A percentile compares a stretch with the other conserved stretches of the same genome.
phyloP scores from a whole-genome alignment of 139 green algal genomes.

The Closterium sp. region DNA sequence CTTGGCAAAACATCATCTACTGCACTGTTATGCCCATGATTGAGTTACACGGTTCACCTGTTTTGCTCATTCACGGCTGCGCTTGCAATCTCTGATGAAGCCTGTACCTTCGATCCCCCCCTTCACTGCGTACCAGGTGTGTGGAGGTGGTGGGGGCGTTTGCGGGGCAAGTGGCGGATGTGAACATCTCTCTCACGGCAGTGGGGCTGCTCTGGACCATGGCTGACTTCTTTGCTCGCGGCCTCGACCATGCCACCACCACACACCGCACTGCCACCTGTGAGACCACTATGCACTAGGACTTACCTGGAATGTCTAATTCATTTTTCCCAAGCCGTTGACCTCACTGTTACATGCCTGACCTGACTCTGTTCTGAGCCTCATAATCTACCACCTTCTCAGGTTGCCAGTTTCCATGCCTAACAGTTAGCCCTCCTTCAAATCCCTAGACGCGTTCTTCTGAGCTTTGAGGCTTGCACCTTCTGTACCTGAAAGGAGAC shows the following conservation, averaged over 20 bases:
- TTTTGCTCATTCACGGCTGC: neutral
- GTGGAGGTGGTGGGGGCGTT: conserved; percentile 38
- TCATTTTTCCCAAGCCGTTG: too few relatives aligned
- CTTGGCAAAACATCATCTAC: neutral
- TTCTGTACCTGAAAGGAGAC: too few relatives aligned
- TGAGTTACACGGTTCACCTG: neutral
- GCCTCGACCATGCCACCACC: neutral
- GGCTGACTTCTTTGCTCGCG: conserved; percentile 62
- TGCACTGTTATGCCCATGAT: neutral
- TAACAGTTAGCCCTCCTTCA: too few relatives aligned
- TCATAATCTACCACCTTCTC: neutral
- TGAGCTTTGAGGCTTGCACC: too few relatives aligned
- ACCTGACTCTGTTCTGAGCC: neutral
- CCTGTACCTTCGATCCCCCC: neutral
- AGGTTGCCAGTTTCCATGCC: too few relatives aligned
- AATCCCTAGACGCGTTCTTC: too few relatives aligned
- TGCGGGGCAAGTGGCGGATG: conserved; percentile 60
- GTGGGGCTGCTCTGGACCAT: conserved; percentile 88
- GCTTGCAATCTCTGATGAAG: too few relatives aligned
- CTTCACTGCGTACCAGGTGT: conserved; percentile 12
- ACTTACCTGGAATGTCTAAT: too few relatives aligned
- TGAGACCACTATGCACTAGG: neutral
- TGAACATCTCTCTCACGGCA: conserved; percentile 89
- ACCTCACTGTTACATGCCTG: neutral
- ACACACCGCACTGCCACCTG: neutral